phyloP scores from a whole-genome alignment of 2,329 filamentous ascomycete species.

The Aspergillus arachidicola region DNA sequence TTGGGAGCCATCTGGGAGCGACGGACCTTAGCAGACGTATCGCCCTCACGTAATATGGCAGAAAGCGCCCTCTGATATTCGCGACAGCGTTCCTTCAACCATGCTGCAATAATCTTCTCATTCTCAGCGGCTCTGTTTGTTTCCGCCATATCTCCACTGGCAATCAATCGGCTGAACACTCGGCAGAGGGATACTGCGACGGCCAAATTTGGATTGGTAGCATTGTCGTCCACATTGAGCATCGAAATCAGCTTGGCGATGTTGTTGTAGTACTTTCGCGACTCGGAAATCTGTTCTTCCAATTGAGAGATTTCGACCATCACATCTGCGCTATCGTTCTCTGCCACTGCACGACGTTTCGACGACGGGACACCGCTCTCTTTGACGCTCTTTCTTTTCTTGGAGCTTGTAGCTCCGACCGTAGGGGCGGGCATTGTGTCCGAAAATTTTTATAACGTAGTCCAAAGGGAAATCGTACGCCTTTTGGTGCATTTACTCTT shows the following conservation, averaged over 20 bases:
- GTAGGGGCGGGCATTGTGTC: conserved; percentile 32
- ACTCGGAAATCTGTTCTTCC: conserved; percentile 80
- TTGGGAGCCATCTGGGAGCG: background rate
- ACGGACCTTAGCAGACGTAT: conserved; percentile 57
- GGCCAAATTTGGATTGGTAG: conserved; percentile 62
- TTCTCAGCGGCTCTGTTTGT: conserved; percentile 69
- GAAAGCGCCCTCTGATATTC: conserved; percentile 70
- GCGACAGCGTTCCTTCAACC: conserved; percentile 74
- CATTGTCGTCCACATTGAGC: conserved; percentile 53
- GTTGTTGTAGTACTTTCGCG: conserved; percentile 89
- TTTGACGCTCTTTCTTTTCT: conserved; percentile 45
- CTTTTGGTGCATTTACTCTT: conserved; percentile 4
- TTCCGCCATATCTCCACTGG: conserved; percentile 69
- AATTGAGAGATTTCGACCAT: conserved; percentile 71
- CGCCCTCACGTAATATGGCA: conserved; percentile 61
- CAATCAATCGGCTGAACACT: conserved; percentile 80
- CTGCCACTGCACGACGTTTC: conserved; percentile 49
- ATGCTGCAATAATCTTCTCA: conserved; percentile 72
- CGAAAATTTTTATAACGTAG: conserved; percentile 21
- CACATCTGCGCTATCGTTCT: conserved; percentile 54
- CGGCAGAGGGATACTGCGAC: conserved; percentile 82
- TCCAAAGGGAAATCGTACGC: background rate
- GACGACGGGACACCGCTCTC: conserved; percentile 41
- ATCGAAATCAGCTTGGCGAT: conserved; percentile 72
- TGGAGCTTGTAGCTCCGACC: conserved; percentile 31